Evolutionary conservation across 2,329 filamentous ascomycete genomes (phyloP).

Genomic region (Fusarium sp.): DNA sequence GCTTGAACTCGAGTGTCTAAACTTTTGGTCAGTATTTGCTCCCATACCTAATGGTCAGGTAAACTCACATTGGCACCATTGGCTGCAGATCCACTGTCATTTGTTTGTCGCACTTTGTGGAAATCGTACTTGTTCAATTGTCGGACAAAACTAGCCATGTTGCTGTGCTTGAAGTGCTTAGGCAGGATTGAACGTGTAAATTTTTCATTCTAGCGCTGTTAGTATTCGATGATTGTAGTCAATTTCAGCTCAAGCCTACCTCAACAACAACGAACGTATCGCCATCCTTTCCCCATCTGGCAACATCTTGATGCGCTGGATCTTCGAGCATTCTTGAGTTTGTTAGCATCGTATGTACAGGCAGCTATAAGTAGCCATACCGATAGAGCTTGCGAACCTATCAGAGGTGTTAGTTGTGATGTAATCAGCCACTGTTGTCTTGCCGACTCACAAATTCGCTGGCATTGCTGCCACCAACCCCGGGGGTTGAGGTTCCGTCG

Average conservation of each 20-base stretch:
- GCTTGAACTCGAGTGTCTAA: conserved; percentile 84
- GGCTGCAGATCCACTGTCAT: conserved; percentile 51
- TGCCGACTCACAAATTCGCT: conserved; percentile 87
- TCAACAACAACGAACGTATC: conserved; percentile 98
- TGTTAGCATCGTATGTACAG: conserved; percentile 25
- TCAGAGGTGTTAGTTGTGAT: conserved; percentile 44
- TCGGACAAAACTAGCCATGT: conserved; percentile 96
- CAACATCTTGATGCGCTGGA: conserved; percentile 89
- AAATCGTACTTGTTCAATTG: conserved; percentile 99
- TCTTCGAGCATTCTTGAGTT: conserved; percentile 83
- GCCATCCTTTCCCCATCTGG: conserved; percentile 93
- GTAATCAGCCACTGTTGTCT: background rate
- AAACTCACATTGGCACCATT: conserved; percentile 54
- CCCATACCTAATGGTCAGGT: background rate
- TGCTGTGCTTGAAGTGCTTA: conserved; percentile 99
- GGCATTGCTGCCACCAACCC: conserved; percentile 76
- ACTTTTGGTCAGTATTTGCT: conserved; percentile 20
- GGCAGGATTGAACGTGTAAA: conserved; percentile 97
- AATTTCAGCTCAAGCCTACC: conserved; percentile 63
- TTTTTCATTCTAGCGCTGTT: conserved; percentile 83
- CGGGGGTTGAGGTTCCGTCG: conserved; percentile 50
- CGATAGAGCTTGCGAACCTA: conserved; percentile 99
- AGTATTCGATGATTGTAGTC: conserved; percentile 17
- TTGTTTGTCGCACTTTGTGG: conserved; percentile 83
- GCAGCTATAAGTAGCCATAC: conserved; percentile 61